A percentile compares a stretch with the other conserved stretches of the same genome.
phyloP scores from a whole-genome alignment of 306 rosid genomes.

The Ochetophila trinervis region DNA sequence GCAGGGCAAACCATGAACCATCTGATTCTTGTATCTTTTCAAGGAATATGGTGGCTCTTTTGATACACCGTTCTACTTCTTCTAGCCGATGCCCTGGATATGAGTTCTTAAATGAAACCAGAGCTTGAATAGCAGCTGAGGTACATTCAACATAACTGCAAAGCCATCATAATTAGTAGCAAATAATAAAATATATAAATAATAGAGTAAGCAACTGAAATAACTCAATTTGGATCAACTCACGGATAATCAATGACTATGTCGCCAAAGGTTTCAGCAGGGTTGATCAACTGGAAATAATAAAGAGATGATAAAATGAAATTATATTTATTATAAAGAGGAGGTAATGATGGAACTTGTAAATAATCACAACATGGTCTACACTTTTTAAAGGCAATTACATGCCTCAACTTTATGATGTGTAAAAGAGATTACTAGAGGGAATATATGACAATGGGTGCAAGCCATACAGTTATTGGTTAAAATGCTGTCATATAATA shows the following conservation, averaged over 20 bases:
- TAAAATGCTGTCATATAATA: too few relatives aligned
- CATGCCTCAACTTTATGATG: background rate
- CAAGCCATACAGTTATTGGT: background rate
- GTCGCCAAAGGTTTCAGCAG: slow-evolving; percentile 97
- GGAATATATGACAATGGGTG: slow-evolving; percentile 2
- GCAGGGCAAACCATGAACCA: slow-evolving; percentile 79
- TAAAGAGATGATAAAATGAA: slow-evolving; percentile 17
- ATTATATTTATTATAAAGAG: slow-evolving; percentile 13
- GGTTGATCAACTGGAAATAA: slow-evolving; percentile 71
- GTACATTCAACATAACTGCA: slow-evolving; percentile 85
- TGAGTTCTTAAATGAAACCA: slow-evolving; percentile 49
- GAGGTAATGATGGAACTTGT: background rate
- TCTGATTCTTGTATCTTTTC: slow-evolving; percentile 64
- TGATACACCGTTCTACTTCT: slow-evolving; percentile 59
- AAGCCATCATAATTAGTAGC: slow-evolving; percentile 3
- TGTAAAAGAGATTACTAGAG: slow-evolving; percentile 6
- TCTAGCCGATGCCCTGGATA: slow-evolving; percentile 62
- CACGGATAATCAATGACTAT: slow-evolving; percentile 94
- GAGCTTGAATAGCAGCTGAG: slow-evolving; percentile 84
- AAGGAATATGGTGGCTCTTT: slow-evolving; percentile 49
- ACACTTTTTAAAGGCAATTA: background rate
- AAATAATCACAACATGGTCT: background rate
- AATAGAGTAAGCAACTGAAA: slow-evolving; percentile 7
- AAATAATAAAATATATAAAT: background rate
- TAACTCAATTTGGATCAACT: slow-evolving; percentile 40